A percentile compares a stretch with the other conserved stretches of the same genome.
These are phyloP conservation scores for Saccharomyces kudriavzevii DNA, from an alignment of 805 yeast species.

Conservation along the genomic window DNA sequence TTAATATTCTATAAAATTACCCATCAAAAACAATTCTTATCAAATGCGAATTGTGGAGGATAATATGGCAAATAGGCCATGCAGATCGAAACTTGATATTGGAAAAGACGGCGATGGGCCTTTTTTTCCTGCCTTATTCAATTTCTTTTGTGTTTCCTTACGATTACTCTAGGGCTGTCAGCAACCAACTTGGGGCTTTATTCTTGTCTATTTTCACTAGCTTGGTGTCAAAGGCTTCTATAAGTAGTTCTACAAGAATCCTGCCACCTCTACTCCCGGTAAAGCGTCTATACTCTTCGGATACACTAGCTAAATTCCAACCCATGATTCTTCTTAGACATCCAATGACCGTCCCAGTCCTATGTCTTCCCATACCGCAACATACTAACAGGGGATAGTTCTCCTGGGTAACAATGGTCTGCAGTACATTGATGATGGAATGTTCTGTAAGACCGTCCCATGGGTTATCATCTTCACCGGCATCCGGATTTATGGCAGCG, in stretches of 20 bases:
- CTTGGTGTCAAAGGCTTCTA: constrained; percentile 45
- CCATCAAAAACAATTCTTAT: neutral
- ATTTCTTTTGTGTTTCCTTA: neutral
- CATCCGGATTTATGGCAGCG: constrained; percentile 73
- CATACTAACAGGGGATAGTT: constrained; percentile 84
- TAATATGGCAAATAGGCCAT: neutral
- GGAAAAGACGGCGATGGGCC: too few species aligned
- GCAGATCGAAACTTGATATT: too few species aligned
- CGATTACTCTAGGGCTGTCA: constrained; percentile 15
- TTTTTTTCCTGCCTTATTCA: neutral
- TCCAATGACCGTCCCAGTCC: constrained; percentile 95
- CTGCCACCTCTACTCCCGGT: constrained; percentile 92
- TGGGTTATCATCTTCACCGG: constrained; percentile 65
- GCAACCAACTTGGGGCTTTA: constrained; percentile 29
- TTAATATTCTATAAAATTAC: neutral
- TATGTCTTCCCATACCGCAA: constrained; percentile 97
- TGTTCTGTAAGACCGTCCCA: constrained; percentile 92
- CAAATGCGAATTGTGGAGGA: neutral
- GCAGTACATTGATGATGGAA: constrained; percentile 71
- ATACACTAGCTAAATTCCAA: constrained; percentile 92
- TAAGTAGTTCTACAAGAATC: constrained; percentile 80
- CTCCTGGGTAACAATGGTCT: constrained; percentile 60
- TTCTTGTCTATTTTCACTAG: constrained; percentile 24
- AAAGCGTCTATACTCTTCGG: constrained; percentile 89
- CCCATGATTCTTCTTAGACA: constrained; percentile 87